These are phyloP conservation scores for Trypanosoma cruzi DNA, from an alignment of 208 protist species.

Conservation along the genomic window DNA sequence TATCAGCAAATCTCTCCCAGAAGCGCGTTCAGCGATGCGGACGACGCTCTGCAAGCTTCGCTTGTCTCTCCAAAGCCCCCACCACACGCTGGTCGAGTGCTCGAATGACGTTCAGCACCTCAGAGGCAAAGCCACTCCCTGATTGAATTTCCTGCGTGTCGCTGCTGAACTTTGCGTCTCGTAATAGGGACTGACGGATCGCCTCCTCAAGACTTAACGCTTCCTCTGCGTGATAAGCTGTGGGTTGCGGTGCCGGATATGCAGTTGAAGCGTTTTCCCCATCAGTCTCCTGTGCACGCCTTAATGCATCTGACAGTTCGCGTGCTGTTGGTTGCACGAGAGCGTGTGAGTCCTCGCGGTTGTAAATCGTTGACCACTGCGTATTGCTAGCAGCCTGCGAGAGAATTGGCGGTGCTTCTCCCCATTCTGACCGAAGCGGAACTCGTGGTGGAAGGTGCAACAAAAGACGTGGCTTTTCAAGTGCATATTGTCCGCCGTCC, in stretches of 20 bases:
- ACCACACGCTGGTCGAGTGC: conserved; percentile 76
- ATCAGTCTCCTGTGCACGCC: neutral
- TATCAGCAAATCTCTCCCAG: neutral
- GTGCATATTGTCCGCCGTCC: neutral
- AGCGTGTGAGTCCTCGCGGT: neutral
- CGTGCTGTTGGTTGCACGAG: neutral
- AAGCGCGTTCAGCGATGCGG: neutral
- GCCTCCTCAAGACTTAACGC: conserved; percentile 12
- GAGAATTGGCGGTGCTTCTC: neutral
- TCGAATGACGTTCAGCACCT: conserved; percentile 84
- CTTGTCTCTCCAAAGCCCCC: conserved; percentile 52
- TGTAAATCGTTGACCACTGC: neutral
- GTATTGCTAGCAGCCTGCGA: neutral
- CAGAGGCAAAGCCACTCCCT: conserved; percentile 50
- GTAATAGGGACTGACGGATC: conserved; percentile 17
- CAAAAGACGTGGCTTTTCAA: neutral
- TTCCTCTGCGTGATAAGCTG: neutral
- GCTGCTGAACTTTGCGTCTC: conserved; percentile 7
- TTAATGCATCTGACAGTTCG: neutral
- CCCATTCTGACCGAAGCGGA: neutral
- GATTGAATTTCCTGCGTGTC: conserved; percentile 4
- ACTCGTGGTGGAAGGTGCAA: conserved; percentile 16
- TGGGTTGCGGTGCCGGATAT: conserved; percentile 22
- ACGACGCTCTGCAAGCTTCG: neutral
- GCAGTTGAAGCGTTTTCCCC: neutral